A percentile compares a stretch with the other conserved stretches of the same genome.
phyloP scores from a whole-genome alignment of 2,329 filamentous ascomycete species.

The Colletotrichum zoysiae region DNA sequence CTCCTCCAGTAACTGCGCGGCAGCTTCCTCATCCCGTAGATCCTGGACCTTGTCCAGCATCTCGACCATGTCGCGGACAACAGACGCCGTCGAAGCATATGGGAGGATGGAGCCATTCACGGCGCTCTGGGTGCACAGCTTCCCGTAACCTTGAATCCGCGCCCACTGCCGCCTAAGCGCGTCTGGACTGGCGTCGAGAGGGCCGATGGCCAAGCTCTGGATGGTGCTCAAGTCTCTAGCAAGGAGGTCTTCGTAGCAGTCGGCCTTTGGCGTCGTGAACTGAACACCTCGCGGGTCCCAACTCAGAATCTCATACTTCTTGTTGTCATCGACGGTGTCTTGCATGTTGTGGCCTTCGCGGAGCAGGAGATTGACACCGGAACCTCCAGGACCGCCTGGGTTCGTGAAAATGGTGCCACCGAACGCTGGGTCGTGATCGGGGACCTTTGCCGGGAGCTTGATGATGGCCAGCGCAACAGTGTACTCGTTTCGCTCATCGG shows the following conservation, averaged over 20 bases:
- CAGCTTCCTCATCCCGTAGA: constrained; percentile 43
- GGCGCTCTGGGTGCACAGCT: constrained; percentile 46
- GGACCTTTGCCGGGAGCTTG: constrained; percentile 55
- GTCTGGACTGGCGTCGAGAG: constrained; percentile 42
- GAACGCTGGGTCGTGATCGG: constrained; percentile 53
- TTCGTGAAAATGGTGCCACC: constrained; percentile 59
- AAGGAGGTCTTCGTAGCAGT: constrained; percentile 54
- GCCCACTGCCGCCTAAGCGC: constrained; percentile 31
- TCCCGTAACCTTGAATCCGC: constrained; percentile 44
- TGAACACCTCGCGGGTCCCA: constrained; percentile 61
- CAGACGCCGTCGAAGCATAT: constrained; percentile 54
- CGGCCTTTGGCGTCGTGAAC: constrained; percentile 52
- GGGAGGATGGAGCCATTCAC: constrained; percentile 48
- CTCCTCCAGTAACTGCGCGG: not conserved
- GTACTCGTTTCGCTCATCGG: constrained; percentile 44
- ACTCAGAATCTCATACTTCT: constrained; percentile 57
- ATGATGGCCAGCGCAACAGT: constrained; percentile 56
- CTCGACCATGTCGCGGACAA: constrained; percentile 59
- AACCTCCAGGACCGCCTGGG: constrained; percentile 60
- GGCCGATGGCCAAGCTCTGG: constrained; percentile 50
- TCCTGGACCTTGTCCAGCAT: constrained; percentile 58
- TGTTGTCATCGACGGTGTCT: constrained; percentile 44
- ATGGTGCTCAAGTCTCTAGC: constrained; percentile 49
- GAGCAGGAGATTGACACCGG: constrained; percentile 52
- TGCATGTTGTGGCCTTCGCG: constrained; percentile 43